A percentile compares a stretch with the other conserved stretches of the same genome.
phyloP scores from a whole-genome alignment of 441 rosid genomes.

The Arabidopsis lyrata region DNA sequence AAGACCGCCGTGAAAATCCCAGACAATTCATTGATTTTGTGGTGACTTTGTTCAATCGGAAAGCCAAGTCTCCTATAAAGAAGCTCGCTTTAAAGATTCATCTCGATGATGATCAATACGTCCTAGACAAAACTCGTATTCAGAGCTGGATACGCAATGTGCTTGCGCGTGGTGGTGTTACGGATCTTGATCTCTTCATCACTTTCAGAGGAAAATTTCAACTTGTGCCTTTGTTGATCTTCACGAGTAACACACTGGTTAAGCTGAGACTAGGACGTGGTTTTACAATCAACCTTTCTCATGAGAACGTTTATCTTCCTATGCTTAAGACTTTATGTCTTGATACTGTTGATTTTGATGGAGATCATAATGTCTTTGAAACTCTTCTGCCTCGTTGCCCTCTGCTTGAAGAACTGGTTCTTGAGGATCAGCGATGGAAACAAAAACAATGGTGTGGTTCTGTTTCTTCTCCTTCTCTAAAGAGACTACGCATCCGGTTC shows the following conservation, averaged over 20 bases:
- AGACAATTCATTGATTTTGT: background rate
- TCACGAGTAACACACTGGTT: conserved; percentile 18
- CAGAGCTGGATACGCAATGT: conserved; percentile 6
- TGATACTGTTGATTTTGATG: background rate
- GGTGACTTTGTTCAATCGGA: background rate
- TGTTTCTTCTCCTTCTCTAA: conserved; percentile 21
- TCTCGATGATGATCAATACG: background rate
- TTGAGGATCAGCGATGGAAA: background rate
- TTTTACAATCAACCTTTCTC: background rate
- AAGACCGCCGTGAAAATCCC: too few relatives aligned
- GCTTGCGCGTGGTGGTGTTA: conserved; percentile 25
- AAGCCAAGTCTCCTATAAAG: background rate
- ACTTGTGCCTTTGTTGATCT: conserved; percentile 10
- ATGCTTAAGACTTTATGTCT: conserved; percentile 5
- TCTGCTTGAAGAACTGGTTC: conserved; percentile 14
- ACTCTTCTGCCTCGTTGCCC: conserved; percentile 23
- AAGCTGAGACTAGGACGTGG: conserved; percentile 7
- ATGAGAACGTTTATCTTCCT: conserved; percentile 5
- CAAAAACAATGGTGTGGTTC: background rate
- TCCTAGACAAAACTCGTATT: background rate
- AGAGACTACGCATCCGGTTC: background rate
- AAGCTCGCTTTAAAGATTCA: background rate
- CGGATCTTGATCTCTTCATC: conserved; percentile 13
- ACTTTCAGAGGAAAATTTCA: background rate
- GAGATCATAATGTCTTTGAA: background rate